A percentile compares a stretch with the other conserved stretches of the same genome.
phyloP scores from a whole-genome alignment of 73 alveolate genomes.

The Paramecium biaurelia region DNA sequence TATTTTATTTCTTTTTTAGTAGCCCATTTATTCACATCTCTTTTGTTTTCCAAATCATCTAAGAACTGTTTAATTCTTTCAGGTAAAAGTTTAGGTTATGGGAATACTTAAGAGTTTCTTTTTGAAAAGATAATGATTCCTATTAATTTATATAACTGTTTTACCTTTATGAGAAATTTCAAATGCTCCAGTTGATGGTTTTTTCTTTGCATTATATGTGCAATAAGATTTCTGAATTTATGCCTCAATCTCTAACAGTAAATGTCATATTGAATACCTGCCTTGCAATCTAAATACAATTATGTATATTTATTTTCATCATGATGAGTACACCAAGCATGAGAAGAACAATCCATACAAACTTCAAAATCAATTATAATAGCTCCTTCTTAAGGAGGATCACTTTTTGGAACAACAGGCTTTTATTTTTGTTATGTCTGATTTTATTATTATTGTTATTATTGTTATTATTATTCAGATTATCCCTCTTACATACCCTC shows the following conservation, averaged over 20 bases:
- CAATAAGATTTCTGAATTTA: not conserved
- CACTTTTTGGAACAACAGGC: not conserved
- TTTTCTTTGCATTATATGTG: not conserved
- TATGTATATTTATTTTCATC: slow-evolving; percentile 55
- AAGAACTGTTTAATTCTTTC: not conserved
- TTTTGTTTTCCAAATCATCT: slow-evolving; percentile 33
- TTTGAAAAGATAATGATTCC: slow-evolving; percentile 8
- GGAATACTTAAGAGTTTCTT: slow-evolving; percentile 7
- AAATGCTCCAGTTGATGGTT: slow-evolving; percentile 38
- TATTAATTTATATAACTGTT: not conserved
- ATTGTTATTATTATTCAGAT: not conserved
- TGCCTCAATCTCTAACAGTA: not conserved
- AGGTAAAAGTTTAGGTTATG: not conserved
- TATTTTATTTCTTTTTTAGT: slow-evolving; percentile 5
- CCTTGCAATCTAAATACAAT: slow-evolving; percentile 14
- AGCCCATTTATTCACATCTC: slow-evolving; percentile 12
- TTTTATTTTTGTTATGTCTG: not conserved
- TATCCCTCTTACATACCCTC: not conserved
- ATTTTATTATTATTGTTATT: not conserved
- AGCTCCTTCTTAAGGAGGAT: slow-evolving; percentile 55
- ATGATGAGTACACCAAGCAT: slow-evolving; percentile 70
- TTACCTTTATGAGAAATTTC: slow-evolving; percentile 37
- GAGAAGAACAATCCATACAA: slow-evolving; percentile 50
- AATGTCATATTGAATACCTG: not conserved
- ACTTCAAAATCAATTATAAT: slow-evolving; percentile 51